These are phyloP conservation scores for Trichoderma semiorbis DNA, from an alignment of 2,329 filamentous ascomycete genomes.

Conservation along the genomic window DNA sequence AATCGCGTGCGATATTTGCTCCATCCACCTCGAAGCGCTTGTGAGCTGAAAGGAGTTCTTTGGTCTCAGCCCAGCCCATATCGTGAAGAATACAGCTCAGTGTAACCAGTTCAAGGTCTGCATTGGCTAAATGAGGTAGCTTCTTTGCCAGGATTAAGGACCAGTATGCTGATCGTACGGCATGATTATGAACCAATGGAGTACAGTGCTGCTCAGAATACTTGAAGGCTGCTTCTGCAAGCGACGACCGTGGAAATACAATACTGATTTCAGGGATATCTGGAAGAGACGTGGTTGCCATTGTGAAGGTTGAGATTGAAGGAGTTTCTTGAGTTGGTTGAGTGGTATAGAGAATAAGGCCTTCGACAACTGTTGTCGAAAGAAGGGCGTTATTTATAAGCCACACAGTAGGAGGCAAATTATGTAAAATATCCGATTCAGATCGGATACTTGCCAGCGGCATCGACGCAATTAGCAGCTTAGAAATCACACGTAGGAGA, in stretches of 20 bases:
- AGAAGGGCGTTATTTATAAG: neutral
- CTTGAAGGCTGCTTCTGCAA: neutral
- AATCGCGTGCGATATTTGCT: neutral
- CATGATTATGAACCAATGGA: neutral
- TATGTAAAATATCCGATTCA: neutral
- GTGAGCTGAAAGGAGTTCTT: neutral
- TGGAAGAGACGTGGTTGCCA: neutral
- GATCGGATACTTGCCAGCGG: neutral
- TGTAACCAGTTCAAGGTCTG: neutral
- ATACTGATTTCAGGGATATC: neutral
- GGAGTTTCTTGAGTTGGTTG: neutral
- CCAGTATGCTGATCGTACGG: neutral
- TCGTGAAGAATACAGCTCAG: neutral
- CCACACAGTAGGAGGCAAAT: neutral
- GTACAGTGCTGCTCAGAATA: neutral
- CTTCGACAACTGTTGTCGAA: neutral
- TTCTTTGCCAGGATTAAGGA: neutral
- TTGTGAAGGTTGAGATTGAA: neutral
- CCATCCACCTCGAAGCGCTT: constrained; percentile 5
- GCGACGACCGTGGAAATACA: neutral
- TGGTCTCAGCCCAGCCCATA: neutral
- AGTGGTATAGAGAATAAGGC: neutral
- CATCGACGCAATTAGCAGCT: neutral
- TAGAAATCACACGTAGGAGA: neutral
- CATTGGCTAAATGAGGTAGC: neutral